Evolutionary conservation across 257 asterid species (phyloP), one percentile per base, ranked within the genome.

Genomic region (Leptodermis oblonga): DNA sequence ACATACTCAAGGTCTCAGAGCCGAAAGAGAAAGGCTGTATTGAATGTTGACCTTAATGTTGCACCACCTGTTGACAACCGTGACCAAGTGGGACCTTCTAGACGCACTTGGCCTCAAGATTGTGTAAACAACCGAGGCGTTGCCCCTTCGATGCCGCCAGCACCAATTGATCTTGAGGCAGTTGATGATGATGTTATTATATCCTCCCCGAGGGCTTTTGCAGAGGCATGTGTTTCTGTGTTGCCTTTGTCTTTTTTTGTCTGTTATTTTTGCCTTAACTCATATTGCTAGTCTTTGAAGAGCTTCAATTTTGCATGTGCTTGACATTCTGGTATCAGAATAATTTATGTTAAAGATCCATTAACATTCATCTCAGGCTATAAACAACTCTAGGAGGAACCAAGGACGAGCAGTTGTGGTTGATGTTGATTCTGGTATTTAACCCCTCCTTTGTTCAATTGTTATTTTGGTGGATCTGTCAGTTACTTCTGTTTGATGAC

Each of bases 351-450:
- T 34, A 51, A 68, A 69, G 26, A 33, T 70, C 65, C n/a, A 20
- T 70, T 72, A 63, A 17, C 31, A 28, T 69, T 84, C 64, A 9
- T 66, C 46, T 34, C 85, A 90, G 99, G 97, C 96, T 52, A 83
- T 79, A 80, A 87, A 83, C 74, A 86, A 85, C 72, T 69, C 87
- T 67, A 81, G 84, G 72, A 86, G 91, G 82, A 80, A 84, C 53
- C 95, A 64, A 33, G 82, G 77, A 31, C 86, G 70, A 46, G 17
- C 81, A n/a, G 18, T 76, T 28, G 90, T 90, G 76, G 92, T 87
- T 83, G 97, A 93, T 75, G 82, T 87, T 18, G 99, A 90, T 5
- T 77, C 89, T 76, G 97, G 97, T 93, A 87, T 58, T 60, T 15
- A 4, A 31, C 11, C 48, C 34, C 9, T 52, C 74, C 20, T 22